phyloP scores from a whole-genome alignment of 202 grass and related monocot species.

The Elaeis oleifera region DNA sequence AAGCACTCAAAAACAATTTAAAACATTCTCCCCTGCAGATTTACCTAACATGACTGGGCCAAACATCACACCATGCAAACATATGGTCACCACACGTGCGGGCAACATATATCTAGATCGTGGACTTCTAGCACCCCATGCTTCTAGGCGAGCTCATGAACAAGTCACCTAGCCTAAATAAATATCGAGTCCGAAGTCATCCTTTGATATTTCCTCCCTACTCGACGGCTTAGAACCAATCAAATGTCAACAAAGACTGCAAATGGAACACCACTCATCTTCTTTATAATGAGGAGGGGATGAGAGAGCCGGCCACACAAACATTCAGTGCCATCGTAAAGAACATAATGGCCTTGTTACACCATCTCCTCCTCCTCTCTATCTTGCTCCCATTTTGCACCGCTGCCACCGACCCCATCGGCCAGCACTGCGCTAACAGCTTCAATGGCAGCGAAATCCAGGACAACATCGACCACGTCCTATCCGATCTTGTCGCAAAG shows the following conservation, averaged over 20 bases:
- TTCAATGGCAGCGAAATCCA: constrained; percentile 25
- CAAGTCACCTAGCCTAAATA: neutral
- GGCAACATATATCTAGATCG: neutral
- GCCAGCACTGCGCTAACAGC: constrained; percentile 35
- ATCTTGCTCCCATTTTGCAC: constrained; percentile 37
- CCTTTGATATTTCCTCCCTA: neutral
- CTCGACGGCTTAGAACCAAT: neutral
- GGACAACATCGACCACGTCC: constrained; percentile 46
- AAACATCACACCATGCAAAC: too few relatives aligned
- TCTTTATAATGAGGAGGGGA: neutral
- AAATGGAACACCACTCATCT: neutral
- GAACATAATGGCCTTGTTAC: constrained; percentile 27
- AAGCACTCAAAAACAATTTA: too few relatives aligned
- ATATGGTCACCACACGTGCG: too few relatives aligned
- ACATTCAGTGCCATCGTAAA: neutral
- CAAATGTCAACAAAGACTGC: neutral
- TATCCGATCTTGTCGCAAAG: constrained; percentile 63
- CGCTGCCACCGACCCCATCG: constrained; percentile 37
- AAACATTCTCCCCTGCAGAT: too few relatives aligned
- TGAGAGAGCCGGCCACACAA: neutral
- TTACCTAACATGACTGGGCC: too few relatives aligned
- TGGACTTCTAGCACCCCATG: neutral
- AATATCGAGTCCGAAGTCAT: neutral
- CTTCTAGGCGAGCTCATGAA: neutral
- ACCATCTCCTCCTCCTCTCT: constrained; percentile 26